These are phyloP conservation scores for Ophiostoma montium DNA, from an alignment of 2,329 filamentous ascomycete species.

Conservation along the genomic window DNA sequence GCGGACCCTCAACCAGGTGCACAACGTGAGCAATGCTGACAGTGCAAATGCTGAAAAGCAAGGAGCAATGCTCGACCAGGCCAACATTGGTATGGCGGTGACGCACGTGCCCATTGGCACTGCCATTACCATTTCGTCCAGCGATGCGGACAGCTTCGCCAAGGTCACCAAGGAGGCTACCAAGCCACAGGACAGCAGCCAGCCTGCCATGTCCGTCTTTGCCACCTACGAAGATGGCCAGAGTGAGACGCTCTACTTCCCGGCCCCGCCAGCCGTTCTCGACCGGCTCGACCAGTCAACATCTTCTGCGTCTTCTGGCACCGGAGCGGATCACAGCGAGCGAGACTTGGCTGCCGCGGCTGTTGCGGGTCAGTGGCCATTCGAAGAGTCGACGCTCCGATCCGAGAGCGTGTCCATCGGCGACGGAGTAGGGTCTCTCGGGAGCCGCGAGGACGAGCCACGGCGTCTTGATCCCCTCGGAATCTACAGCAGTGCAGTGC, in stretches of 20 bases:
- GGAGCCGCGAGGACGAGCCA: background rate
- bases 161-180: background rate
- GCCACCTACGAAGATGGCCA: background rate
- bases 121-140: background rate
- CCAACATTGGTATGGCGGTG: background rate
- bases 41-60: constrained; percentile 1
- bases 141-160: background rate
- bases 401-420: constrained; percentile 4
- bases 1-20: constrained; percentile 11
- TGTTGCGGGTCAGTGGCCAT: constrained; percentile 10
- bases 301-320: background rate
- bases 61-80: background rate
- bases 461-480: constrained; percentile 4
- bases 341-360: background rate
- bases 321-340: background rate
- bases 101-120: constrained; percentile 3
- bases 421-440: background rate
- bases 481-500: constrained; percentile 2
- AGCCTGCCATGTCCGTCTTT: background rate
- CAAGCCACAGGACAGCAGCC: background rate
- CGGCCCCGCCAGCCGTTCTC: constrained; percentile 5
- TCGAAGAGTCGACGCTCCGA: constrained; percentile 12
- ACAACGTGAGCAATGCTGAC: constrained; percentile 8
- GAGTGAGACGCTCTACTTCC: constrained; percentile 10
- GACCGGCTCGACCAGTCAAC: background rate